Conservation (phyloP, 306 rosid species). For the Gastrolobium bilobum region DNA sequence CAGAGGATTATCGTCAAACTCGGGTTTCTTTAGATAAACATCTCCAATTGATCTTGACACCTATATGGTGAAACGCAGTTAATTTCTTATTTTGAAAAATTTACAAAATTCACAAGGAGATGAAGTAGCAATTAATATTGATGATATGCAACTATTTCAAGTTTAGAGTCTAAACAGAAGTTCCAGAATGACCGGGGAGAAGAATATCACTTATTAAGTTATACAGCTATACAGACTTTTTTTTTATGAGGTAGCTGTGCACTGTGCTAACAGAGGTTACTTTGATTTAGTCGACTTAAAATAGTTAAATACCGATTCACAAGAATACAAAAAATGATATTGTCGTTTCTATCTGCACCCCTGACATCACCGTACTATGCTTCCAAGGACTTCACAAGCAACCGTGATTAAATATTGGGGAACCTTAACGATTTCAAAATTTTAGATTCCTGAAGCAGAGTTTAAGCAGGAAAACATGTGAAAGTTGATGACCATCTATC, state of each 20-base stretch:
- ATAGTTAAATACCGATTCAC: conserved; percentile 6
- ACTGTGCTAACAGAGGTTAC: background rate
- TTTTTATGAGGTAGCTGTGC: background rate
- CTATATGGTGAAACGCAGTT: conserved; percentile 44
- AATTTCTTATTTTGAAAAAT: background rate
- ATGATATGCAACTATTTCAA: conserved; percentile 30
- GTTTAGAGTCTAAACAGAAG: conserved; percentile 4
- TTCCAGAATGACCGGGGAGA: too few species aligned
- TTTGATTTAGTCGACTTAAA: background rate
- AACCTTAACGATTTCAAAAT: background rate
- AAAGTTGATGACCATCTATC: conserved; percentile 17
- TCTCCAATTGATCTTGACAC: conserved; percentile 89
- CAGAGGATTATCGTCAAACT: conserved; percentile 62
- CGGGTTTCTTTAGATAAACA: conserved; percentile 76
- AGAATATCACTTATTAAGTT: background rate
- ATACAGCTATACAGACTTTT: background rate
- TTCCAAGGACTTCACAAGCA: conserved; percentile 29
- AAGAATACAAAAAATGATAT: background rate
- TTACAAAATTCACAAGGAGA: background rate
- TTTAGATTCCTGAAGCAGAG: conserved; percentile 32
- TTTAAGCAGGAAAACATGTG: conserved; percentile 32
- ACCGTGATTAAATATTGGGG: conserved; percentile 2
- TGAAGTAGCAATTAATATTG: conserved; percentile 13
- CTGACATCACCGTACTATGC: too few species aligned
- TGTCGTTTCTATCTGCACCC: background rate